Conservation (phyloP, 805 yeast genomes). For the Lachancea meyersii region DNA sequence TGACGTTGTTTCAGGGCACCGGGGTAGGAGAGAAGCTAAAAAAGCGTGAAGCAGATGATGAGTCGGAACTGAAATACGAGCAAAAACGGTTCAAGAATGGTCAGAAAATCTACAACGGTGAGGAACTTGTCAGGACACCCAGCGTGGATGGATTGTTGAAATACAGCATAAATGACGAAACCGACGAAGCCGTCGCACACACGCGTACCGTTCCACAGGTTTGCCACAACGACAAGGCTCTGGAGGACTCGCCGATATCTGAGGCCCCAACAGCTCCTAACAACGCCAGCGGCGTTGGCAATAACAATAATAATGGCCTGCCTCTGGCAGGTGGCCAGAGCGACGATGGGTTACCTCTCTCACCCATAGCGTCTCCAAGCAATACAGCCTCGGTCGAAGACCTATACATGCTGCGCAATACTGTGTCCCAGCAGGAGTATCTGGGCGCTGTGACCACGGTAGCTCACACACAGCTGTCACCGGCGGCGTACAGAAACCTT, state of each 20-base stretch:
- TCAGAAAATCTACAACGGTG: background rate
- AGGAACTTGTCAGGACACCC: conserved; percentile 4
- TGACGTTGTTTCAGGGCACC: background rate
- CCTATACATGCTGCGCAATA: background rate
- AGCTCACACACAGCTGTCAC: conserved; percentile 15
- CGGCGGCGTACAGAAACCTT: conserved; percentile 19
- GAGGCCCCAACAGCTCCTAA: conserved; percentile 4
- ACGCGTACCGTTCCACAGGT: background rate
- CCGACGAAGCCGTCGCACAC: background rate
- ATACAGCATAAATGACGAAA: background rate
- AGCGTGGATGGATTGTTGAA: conserved; percentile 3
- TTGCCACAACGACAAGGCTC: background rate
- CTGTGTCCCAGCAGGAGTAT: conserved; percentile 10
- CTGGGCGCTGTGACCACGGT: conserved; percentile 11
- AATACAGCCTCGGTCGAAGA: conserved; percentile 4
- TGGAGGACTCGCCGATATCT: conserved; percentile 1
- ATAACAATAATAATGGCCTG: background rate
- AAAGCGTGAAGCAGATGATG: conserved; percentile 2
- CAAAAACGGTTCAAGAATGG: background rate
- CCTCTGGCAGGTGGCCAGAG: conserved; percentile 4
- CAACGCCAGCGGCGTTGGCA: conserved; percentile 1
- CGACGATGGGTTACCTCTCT: conserved; percentile 28
- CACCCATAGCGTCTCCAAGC: conserved; percentile 33
- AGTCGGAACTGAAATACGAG: background rate
- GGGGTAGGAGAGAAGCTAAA: background rate